Base-by-base conservation (phyloP, 768 basidiomycete genomes). In the Dioszegia hungarica region DNA sequence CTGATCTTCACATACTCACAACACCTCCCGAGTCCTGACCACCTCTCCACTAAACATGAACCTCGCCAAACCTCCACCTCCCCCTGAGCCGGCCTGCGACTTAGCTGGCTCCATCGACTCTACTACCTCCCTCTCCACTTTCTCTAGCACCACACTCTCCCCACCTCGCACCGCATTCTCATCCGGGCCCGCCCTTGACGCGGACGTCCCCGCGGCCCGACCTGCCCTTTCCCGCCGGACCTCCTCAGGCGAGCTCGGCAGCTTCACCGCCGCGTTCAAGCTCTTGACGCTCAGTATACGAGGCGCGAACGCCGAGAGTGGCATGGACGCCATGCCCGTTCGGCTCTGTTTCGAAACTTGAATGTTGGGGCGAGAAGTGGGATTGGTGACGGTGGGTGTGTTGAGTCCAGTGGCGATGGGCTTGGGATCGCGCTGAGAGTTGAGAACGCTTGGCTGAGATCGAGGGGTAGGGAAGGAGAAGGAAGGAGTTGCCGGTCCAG, bases 1-100 rank as follows among this genome's bases (percentile, higher is more conserved):
- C n/a, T n/a, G n/a, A 5, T 40, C 39, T 8, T 40, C 39, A 6
- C 20, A 29, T 6, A 11, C 34, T 51, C 49, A 51, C 37, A 51
- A 38, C 4, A 51, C 49, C 49, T 51, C 49, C 17, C 49, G 14
- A 8, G 49, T 38, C 37, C 49, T 38, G 2, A 51, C 49, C 10
- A 46, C 54, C 36, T 56, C 41, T 22, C 54, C 54, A 37, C 24
- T 36, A 38, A 56, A 56, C 54, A 46, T 46, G 25, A 46, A 56
- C 25, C 45, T 46, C 34, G 39, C 24, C 22, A 56, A 28, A n/a
- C 54, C 43, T n/a, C 49, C 36, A 2, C 5, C 20, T n/a, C 28
- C 15, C 10, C 8, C 47, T n/a, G n/a, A n/a, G n/a, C n/a, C n/a
- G n/a, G n/a, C n/a, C n/a, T n/a, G n/a, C 24, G 19, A 5, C 24